Evolutionary conservation across 352 stramenopile species (phyloP).

Genomic region (Stephanocyclus meneghinianus): DNA sequence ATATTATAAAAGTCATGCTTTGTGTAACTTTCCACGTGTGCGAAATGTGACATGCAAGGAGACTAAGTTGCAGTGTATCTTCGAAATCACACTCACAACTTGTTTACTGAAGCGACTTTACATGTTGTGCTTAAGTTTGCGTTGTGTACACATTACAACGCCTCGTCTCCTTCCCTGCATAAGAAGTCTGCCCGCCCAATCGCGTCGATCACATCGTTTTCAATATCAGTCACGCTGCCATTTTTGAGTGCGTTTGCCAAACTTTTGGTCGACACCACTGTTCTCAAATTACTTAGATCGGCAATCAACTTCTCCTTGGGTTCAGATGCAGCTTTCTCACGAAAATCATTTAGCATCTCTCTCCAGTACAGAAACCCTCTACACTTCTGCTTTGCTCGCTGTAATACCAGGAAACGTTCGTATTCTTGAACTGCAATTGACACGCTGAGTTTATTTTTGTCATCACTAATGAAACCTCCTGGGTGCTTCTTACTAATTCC

Average conservation of each 20-base stretch:
- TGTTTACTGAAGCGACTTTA: too few species aligned
- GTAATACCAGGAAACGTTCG: constrained; percentile 36
- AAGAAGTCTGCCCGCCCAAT: constrained; percentile 1
- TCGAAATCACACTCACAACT: too few species aligned
- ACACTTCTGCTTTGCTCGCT: constrained; percentile 31
- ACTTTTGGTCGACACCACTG: constrained; percentile 2
- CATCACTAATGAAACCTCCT: constrained; percentile 45
- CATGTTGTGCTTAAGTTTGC: too few species aligned
- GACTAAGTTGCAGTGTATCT: too few species aligned
- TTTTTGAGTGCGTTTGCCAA: background rate
- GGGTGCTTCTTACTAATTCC: constrained; percentile 52
- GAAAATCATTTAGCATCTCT: constrained; percentile 24
- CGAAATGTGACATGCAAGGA: too few species aligned
- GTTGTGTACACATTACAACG: too few species aligned
- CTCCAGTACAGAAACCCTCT: constrained; percentile 23
- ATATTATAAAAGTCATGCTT: too few species aligned
- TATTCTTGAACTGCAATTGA: constrained; percentile 38
- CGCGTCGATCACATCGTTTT: background rate
- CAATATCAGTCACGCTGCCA: constrained; percentile 1
- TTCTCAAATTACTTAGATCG: background rate
- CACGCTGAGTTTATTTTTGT: background rate
- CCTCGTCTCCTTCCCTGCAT: too few species aligned
- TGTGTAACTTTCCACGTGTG: too few species aligned
- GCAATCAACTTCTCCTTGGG: background rate
- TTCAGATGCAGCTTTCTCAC: constrained; percentile 3